phyloP scores from a whole-genome alignment of 345 rosid species.

The Euphorbia lathyris region DNA sequence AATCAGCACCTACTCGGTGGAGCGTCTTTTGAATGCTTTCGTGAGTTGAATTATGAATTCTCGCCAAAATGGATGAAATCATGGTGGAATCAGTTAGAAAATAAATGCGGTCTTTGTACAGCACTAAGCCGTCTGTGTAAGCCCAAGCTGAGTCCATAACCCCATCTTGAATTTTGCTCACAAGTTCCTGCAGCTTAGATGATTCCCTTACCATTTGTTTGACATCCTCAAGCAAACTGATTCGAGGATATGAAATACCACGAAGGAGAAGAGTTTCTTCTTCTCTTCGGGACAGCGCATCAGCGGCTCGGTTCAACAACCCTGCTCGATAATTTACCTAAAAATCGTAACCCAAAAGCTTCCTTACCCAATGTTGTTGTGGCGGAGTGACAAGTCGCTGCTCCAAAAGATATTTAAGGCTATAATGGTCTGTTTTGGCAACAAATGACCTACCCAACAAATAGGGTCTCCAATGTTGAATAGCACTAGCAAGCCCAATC shows the following conservation, averaged over 20 bases:
- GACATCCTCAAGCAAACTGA: not conserved
- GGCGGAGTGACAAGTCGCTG: too few species aligned
- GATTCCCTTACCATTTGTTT: not conserved
- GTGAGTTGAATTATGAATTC: not conserved
- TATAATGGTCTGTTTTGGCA: not conserved
- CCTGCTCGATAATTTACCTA: not conserved
- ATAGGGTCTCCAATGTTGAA: not conserved
- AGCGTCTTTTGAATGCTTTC: not conserved
- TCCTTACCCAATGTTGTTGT: not conserved
- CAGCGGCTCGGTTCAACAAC: not conserved
- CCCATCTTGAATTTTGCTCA: too few species aligned
- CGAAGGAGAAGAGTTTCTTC: not conserved
- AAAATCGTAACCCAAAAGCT: not conserved
- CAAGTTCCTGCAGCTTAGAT: too few species aligned
- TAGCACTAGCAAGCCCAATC: not conserved
- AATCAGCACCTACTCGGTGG: not conserved
- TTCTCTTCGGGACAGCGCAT: not conserved
- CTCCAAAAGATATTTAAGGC: too few species aligned
- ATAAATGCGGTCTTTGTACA: not conserved
- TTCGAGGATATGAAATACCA: not conserved
- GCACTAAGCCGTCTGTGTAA: not conserved
- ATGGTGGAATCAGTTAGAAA: not conserved
- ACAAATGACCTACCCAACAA: not conserved
- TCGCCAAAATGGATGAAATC: not conserved
- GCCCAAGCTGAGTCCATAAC: not conserved